Evolutionary conservation across 1,284 basidiomycete genomes (phyloP), one percentile per base, ranked within the genome.

Genomic region (Calocybe gambosa): DNA sequence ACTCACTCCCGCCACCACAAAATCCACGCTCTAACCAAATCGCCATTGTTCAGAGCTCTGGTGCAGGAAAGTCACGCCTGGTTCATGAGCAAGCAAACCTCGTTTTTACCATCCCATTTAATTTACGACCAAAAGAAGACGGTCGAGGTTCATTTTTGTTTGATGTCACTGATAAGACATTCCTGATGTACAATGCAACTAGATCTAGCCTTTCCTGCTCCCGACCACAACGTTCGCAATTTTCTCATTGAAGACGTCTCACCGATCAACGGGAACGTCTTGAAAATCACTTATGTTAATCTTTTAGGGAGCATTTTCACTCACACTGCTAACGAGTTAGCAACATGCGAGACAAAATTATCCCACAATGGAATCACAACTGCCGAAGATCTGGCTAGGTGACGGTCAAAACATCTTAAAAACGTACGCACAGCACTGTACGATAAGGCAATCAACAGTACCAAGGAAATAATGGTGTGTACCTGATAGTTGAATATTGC

Each of bases 41-140:
- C 15, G 35, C 43, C 7, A 45, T 49, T n/a, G 45, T 49, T 8
- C 47, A 49, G 18, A 43, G 47, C 15, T 49, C 43, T 5, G 47
- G 43, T 10, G 38, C 39, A 10, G 47, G 47, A 15, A 45, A 49
- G 37, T 49, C 47, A 5, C 33, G 47, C 5, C 1, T 34, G 9
- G 40, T 49, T 12, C 28, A 49, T 20, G 23, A 46, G 36, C 16
- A 39, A 3, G 25, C 48, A n/a, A 15, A 37, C 3, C 28, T n/a
- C n/a, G 36, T 45, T 28, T 39, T 49, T 7, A 34, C 43, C 4
- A 49, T 49, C 1, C 43, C 47, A 3, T 20, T 44, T 1, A n/a
- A 29, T 9, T 28, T 48, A n/a, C 43, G 47, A 13, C 43, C 42
- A 12, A 18, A 43, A 26, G 15, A 34, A 34, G n/a, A 16, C 31